Conservation (phyloP, 306 rosid species). For the Vigna reflexopilosa region DNA sequence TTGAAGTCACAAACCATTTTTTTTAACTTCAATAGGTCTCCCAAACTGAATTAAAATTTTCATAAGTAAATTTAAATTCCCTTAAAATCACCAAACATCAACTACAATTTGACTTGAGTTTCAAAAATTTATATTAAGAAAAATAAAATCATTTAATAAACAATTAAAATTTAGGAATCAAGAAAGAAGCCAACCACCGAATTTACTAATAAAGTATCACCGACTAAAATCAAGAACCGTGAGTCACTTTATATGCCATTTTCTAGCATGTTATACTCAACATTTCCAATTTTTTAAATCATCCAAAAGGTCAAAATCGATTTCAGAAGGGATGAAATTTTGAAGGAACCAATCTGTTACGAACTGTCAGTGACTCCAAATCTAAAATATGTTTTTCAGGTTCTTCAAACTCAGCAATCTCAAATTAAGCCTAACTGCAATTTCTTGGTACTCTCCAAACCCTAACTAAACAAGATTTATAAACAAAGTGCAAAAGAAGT, state of each 20-base stretch:
- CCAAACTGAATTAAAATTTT: not conserved
- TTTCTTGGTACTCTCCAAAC: constrained; percentile 22
- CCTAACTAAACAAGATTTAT: not conserved
- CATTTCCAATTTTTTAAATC: not conserved
- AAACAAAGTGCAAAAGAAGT: not conserved
- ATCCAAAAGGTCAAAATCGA: not conserved
- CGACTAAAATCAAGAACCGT: not conserved
- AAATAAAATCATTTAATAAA: not conserved
- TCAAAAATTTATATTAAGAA: not conserved
- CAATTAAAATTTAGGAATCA: not conserved
- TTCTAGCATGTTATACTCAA: not conserved
- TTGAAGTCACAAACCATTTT: not conserved
- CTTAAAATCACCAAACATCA: not conserved
- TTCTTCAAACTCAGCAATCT: constrained; percentile 8
- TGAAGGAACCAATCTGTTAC: not conserved
- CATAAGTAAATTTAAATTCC: not conserved
- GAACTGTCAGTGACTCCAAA: not conserved
- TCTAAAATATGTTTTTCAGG: not conserved
- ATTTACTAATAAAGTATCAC: not conserved
- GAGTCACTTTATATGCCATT: not conserved
- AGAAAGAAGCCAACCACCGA: not conserved
- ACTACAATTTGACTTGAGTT: not conserved
- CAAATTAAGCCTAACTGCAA: not conserved
- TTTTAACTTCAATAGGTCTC: not conserved
- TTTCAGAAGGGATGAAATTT: not conserved